phyloP scores from a whole-genome alignment of 2,329 filamentous ascomycete genomes.

The Diplodia intermedia region DNA sequence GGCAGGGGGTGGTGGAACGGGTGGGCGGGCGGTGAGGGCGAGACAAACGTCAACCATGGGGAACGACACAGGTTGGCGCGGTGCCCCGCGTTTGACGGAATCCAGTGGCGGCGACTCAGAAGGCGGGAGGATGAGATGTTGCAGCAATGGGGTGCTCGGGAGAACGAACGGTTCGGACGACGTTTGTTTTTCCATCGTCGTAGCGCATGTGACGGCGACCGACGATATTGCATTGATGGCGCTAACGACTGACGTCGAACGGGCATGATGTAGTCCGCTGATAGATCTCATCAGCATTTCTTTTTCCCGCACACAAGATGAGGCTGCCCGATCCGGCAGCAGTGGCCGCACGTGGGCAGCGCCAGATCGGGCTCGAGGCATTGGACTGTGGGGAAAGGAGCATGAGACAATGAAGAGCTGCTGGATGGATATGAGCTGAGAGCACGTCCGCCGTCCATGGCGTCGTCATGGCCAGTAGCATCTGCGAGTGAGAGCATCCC shows the following conservation, averaged over 20 bases:
- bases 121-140: background rate
- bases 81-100: background rate
- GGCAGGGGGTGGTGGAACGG: slow-evolving; percentile 20
- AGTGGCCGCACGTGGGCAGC: background rate
- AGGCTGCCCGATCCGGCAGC: background rate
- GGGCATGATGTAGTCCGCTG: background rate
- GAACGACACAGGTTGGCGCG: background rate
- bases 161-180: background rate
- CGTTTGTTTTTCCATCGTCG: background rate
- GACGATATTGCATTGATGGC: background rate
- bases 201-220: background rate
- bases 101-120: slow-evolving; percentile 10
- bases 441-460: background rate
- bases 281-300: background rate
- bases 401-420: slow-evolving; percentile 1
- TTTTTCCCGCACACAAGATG: background rate
- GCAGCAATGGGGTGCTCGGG: background rate
- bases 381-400: slow-evolving; percentile 3
- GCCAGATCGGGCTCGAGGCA: background rate
- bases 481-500: background rate
- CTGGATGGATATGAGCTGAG: background rate
- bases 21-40: slow-evolving; percentile 24
- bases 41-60: slow-evolving; percentile 2
- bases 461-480: background rate
- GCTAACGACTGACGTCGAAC: background rate